Conservation (phyloP, 2,329 filamentous ascomycete genomes). For the Xylaria hypoxylon region DNA sequence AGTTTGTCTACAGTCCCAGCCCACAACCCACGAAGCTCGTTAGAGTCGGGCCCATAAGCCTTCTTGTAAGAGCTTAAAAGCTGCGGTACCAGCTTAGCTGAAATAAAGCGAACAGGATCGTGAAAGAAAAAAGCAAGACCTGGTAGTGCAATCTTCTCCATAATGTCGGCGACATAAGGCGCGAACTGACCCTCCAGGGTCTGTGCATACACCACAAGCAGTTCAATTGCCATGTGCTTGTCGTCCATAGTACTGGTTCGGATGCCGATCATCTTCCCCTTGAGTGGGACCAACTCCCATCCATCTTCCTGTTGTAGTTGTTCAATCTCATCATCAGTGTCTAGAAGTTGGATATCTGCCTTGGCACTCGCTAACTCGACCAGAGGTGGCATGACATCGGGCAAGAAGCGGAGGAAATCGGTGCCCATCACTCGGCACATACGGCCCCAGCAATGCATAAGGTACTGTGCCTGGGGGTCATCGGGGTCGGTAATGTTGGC, state of each 20-base stretch:
- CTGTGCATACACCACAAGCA: conserved; percentile 96
- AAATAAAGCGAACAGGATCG: conserved; percentile 94
- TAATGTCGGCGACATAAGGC: conserved; percentile 89
- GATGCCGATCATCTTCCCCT: conserved; percentile 98
- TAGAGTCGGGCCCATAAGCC: conserved; percentile 83
- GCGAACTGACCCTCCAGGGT: conserved; percentile 94
- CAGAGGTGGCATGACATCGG: conserved; percentile 93
- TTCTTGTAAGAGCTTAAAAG: conserved; percentile 95
- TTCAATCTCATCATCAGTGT: conserved; percentile 94
- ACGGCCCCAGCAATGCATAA: conserved; percentile 98
- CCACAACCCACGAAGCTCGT: conserved; percentile 86
- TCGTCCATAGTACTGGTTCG: conserved; percentile 97
- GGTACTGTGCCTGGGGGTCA: conserved; percentile 94
- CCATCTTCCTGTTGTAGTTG: conserved; percentile 94
- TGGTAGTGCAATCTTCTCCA: conserved; percentile 95
- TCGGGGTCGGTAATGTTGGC: conserved; percentile 87
- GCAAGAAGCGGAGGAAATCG: conserved; percentile 93
- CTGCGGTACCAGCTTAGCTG: conserved; percentile 93
- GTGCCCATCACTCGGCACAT: conserved; percentile 95
- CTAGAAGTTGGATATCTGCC: conserved; percentile 94
- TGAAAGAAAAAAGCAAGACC: conserved; percentile 99
- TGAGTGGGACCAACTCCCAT: conserved; percentile 96
- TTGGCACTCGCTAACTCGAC: conserved; percentile 92
- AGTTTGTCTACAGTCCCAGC: conserved; percentile 86
- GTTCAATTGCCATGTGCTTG: conserved; percentile 99